phyloP scores from a whole-genome alignment of 192 early-diverging fungal species.

The Gigaspora rosea region DNA sequence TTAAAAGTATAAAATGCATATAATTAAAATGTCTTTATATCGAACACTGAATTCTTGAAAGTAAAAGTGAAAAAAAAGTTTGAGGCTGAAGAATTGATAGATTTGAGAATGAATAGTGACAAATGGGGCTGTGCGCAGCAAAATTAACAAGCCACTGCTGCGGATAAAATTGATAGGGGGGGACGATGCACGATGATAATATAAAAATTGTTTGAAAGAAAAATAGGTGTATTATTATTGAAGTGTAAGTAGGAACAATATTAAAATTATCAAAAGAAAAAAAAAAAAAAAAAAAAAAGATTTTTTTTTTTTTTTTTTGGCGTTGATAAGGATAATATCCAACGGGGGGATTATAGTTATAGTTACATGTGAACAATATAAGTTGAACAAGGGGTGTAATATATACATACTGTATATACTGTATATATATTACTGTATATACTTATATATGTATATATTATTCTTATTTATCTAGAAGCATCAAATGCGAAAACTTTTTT shows the following conservation, averaged over 20 bases:
- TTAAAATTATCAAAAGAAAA: not conserved
- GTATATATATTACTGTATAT: too few species aligned
- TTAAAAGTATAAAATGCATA: not conserved
- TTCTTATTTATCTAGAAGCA: too few species aligned
- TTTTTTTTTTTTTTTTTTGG: not conserved
- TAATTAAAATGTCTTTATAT: not conserved
- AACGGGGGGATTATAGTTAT: not conserved
- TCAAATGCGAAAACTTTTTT: too few species aligned
- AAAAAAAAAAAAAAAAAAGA: too few species aligned
- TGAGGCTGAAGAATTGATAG: not conserved
- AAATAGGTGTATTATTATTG: not conserved
- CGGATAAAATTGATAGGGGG: slow-evolving; percentile 5
- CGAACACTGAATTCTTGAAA: not conserved
- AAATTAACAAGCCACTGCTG: slow-evolving; percentile 17
- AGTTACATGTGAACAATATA: not conserved
- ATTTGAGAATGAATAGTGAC: not conserved
- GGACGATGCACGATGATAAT: not conserved
- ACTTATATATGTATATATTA: too few species aligned
- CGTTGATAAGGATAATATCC: not conserved
- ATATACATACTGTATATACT: too few species aligned
- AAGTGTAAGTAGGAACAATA: too few species aligned
- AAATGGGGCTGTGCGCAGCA: slow-evolving; percentile 16
- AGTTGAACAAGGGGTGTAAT: too few species aligned
- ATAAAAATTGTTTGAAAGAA: not conserved
- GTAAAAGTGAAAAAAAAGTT: not conserved